phyloP scores from a whole-genome alignment of 371 early-diverging fungal genomes.

The Syncephalis plumigaleata region DNA sequence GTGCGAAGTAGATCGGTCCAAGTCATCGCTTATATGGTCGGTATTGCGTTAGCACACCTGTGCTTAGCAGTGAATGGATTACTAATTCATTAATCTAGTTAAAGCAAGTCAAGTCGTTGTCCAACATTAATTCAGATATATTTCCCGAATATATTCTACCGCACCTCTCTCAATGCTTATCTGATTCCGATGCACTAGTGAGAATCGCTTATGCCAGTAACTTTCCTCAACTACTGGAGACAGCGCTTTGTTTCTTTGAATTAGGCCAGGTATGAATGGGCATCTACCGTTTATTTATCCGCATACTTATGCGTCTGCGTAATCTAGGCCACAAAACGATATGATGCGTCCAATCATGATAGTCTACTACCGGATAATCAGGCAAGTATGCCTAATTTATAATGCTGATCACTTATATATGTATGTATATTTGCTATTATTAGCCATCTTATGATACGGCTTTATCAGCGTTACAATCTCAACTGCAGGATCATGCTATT shows the following conservation, averaged over 20 bases:
- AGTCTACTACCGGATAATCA: no score
- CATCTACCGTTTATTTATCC: no score
- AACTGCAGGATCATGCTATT: conserved; percentile 54
- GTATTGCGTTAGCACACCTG: no score
- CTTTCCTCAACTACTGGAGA: conserved; percentile 61
- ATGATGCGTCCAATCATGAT: no score
- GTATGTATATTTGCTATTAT: no score
- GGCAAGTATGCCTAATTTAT: no score
- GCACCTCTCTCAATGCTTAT: conserved; percentile 39
- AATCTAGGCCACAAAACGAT: no score
- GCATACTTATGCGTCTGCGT: no score
- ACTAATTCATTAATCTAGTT: no score
- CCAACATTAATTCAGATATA: conserved; percentile 65
- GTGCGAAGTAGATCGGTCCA: conserved; percentile 62
- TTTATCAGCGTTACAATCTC: conserved; percentile 46
- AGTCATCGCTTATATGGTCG: conserved; percentile 55
- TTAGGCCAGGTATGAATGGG: conserved; percentile 29
- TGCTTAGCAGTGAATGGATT: no score
- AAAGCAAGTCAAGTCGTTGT: conserved; percentile 56
- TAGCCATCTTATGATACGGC: conserved; percentile 56
- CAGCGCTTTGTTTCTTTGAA: conserved; percentile 52
- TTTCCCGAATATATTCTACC: conserved; percentile 84
- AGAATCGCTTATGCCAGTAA: conserved; percentile 67
- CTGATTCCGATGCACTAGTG: conserved; percentile 59
- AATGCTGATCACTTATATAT: no score